Evolutionary conservation across 2,329 filamentous ascomycete species (phyloP).

Genomic region (Monosporascus ibericus): DNA sequence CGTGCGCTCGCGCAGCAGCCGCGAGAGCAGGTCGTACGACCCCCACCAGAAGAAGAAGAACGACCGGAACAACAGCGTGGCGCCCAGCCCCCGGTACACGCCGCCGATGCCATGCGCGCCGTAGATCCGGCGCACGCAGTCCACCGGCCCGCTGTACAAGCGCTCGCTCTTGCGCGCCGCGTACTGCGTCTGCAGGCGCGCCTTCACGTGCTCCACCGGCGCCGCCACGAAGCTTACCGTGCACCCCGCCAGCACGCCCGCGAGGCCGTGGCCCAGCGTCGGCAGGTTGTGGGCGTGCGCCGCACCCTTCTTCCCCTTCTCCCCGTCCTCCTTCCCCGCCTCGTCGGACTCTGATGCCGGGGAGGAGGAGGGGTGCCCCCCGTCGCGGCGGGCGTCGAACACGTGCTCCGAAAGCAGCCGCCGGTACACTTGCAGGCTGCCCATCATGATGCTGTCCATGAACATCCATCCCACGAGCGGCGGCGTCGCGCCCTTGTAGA

Average conservation of each 20-base stretch:
- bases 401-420: constrained; percentile 74
- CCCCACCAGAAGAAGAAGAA: constrained; percentile 99
- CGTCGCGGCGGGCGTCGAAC: constrained; percentile 48
- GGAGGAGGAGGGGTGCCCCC: constrained; percentile 30
- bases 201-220: constrained; percentile 92
- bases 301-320: constrained; percentile 14
- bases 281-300: constrained; percentile 50
- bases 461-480: constrained; percentile 97
- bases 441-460: constrained; percentile 90
- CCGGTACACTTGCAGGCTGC: constrained; percentile 85
- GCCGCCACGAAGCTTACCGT: constrained; percentile 92
- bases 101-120: constrained; percentile 68
- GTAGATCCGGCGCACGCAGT: constrained; percentile 69
- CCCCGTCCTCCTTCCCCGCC: constrained; percentile 24
- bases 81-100: constrained; percentile 77
- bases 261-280: constrained; percentile 75
- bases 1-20: constrained; percentile 60
- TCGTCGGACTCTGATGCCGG: constrained; percentile 20
- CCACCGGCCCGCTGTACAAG: constrained; percentile 79
- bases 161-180: constrained; percentile 69
- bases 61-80: constrained; percentile 81
- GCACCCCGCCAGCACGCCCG: constrained; percentile 77
- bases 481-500: constrained; percentile 93
- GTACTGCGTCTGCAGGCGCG: constrained; percentile 91
- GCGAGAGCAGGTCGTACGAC: constrained; percentile 82